Percentiles rank a stretch among this genome's conserved stretches.
phyloP scores from a whole-genome alignment of 768 basidiomycete genomes.

The Nidularia sp. region DNA sequence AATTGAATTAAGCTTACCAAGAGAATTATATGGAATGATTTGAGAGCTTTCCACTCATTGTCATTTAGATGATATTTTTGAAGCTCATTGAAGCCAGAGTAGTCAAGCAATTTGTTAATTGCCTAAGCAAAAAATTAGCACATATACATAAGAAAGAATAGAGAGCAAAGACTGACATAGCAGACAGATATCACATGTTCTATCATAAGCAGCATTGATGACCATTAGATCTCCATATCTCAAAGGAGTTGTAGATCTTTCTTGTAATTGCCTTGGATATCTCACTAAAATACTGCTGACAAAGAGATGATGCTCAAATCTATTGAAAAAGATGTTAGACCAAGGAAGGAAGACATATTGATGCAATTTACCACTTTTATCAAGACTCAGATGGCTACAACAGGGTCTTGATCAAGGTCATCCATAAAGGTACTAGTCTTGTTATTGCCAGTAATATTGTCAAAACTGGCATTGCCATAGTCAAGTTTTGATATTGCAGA shows the following conservation, averaged over 20 bases:
- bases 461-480: background rate
- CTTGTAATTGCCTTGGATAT: background rate
- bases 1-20: background rate
- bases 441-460: background rate
- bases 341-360: background rate
- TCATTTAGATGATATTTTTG: background rate
- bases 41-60: background rate
- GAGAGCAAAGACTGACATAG: background rate
- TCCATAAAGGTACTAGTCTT: background rate
- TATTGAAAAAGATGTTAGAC: background rate
- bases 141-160: background rate
- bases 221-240: background rate
- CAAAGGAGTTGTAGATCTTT: background rate
- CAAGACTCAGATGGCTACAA: background rate
- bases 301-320: background rate
- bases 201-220: background rate
- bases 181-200: background rate
- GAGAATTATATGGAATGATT: background rate
- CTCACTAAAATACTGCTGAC: background rate
- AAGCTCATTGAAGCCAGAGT: background rate
- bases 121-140: background rate
- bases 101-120: background rate
- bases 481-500: background rate
- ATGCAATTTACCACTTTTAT: background rate
- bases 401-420: background rate